phyloP scores from a whole-genome alignment of 139 green algal genomes.

The Chlorella vulgaris region DNA sequence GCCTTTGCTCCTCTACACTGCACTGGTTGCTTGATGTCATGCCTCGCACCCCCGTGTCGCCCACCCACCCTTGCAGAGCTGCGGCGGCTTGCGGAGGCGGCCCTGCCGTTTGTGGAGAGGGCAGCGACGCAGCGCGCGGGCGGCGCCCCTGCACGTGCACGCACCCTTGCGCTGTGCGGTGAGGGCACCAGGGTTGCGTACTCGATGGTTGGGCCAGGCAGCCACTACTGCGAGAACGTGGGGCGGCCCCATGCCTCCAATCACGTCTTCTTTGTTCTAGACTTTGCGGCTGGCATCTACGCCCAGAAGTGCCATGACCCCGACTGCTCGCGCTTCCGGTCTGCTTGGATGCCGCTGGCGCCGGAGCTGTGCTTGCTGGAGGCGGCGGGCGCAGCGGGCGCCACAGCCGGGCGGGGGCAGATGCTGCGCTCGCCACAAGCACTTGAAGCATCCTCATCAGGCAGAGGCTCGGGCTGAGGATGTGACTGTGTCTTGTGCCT shows the following conservation, averaged over 20 bases:
- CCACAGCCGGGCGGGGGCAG: too few species aligned
- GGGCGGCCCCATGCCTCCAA: slow-evolving; percentile 72
- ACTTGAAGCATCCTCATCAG: too few species aligned
- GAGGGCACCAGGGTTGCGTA: slow-evolving; percentile 65
- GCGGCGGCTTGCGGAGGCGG: slow-evolving; percentile 43
- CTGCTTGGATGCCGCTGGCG: slow-evolving; percentile 48
- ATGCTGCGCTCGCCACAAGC: too few species aligned
- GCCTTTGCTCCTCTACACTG: too few species aligned
- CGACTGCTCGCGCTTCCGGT: slow-evolving; percentile 65
- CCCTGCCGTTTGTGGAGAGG: slow-evolving; percentile 66
- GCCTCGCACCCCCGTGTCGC: neutral
- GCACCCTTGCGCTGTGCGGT: slow-evolving; percentile 75
- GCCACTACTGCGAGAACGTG: slow-evolving; percentile 75
- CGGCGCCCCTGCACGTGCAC: slow-evolving; percentile 53
- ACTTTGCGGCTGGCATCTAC: slow-evolving; percentile 55
- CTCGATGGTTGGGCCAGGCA: slow-evolving; percentile 75
- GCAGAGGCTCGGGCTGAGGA: too few species aligned
- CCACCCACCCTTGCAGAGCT: slow-evolving; percentile 29
- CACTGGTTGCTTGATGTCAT: neutral
- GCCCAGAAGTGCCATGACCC: slow-evolving; percentile 86
- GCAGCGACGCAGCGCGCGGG: slow-evolving; percentile 46
- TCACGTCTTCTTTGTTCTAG: slow-evolving; percentile 71
- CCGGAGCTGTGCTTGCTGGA: slow-evolving; percentile 13
- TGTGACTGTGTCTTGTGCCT: too few species aligned
- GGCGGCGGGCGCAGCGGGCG: neutral